Evolutionary conservation across 352 stramenopile genomes (phyloP).

Genomic region (Pythium utonaiense): DNA sequence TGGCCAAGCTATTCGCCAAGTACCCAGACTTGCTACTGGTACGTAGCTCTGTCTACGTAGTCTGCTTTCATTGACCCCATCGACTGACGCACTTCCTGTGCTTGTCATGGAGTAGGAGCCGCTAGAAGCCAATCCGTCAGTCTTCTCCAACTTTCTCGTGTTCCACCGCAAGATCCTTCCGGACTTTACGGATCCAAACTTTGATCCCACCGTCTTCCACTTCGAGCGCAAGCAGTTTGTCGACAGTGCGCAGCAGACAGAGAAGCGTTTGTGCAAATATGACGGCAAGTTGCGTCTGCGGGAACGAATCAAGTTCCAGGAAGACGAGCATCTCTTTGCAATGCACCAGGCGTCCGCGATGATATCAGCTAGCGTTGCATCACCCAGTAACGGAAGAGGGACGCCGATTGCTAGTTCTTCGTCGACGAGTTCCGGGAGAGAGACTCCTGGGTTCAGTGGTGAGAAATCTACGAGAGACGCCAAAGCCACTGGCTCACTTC

Average conservation of each 20-base stretch:
- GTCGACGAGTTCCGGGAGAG: slow-evolving; percentile 12
- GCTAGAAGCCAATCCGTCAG: slow-evolving; percentile 60
- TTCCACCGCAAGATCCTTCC: slow-evolving; percentile 56
- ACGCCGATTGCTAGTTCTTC: background rate
- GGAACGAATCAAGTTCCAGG: slow-evolving; percentile 39
- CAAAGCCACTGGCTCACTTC: background rate
- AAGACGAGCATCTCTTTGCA: slow-evolving; percentile 26
- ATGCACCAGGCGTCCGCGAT: slow-evolving; percentile 19
- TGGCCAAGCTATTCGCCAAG: slow-evolving; percentile 59
- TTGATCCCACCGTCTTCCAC: slow-evolving; percentile 52
- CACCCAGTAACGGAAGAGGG: background rate
- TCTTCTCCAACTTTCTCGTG: slow-evolving; percentile 66
- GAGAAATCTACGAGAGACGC: slow-evolving; percentile 4
- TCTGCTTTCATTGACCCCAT: background rate
- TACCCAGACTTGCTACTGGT: slow-evolving; percentile 69
- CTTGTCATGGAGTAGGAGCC: slow-evolving; percentile 46
- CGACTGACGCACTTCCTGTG: background rate
- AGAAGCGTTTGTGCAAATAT: slow-evolving; percentile 34
- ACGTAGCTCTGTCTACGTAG: too few species aligned
- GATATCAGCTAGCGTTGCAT: slow-evolving; percentile 10
- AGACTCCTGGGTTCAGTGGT: background rate
- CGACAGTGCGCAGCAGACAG: slow-evolving; percentile 38
- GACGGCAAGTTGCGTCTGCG: slow-evolving; percentile 29
- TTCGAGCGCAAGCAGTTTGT: slow-evolving; percentile 41
- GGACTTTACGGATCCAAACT: slow-evolving; percentile 50